Conservation (phyloP, 192 early-diverging fungal species). For the Backusella liffmaniae region DNA sequence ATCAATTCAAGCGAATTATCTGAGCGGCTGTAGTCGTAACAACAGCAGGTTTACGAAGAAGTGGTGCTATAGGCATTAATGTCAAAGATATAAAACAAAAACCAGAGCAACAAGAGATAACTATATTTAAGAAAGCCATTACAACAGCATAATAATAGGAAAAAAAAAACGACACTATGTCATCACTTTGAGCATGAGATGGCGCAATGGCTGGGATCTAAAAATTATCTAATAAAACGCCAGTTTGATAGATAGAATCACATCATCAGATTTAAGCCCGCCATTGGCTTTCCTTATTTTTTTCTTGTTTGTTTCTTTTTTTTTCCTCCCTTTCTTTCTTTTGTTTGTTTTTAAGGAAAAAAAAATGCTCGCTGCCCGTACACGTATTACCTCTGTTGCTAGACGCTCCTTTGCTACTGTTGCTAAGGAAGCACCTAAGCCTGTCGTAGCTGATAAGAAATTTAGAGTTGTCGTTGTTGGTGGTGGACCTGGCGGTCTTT, state of each 20-base stretch:
- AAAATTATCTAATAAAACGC: constrained; percentile 11
- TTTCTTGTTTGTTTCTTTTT: constrained; percentile 11
- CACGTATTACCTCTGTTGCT: constrained; percentile 17
- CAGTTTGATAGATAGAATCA: constrained; percentile 9
- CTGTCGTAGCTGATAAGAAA: constrained; percentile 18
- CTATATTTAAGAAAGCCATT: not conserved
- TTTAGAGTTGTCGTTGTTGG: constrained; percentile 59
- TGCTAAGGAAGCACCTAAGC: constrained; percentile 14
- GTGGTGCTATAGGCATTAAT: too few species aligned
- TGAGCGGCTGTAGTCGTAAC: too few species aligned
- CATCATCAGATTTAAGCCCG: not conserved
- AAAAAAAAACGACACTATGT: not conserved
- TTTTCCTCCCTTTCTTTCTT: not conserved
- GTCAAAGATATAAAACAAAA: not conserved
- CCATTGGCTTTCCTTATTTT: not conserved
- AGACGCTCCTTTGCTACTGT: constrained; percentile 30
- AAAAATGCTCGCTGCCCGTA: constrained; percentile 23
- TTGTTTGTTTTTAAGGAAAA: constrained; percentile 1
- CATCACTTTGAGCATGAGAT: not conserved
- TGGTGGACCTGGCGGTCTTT: constrained; percentile 55
- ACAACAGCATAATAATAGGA: too few species aligned
- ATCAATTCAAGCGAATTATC: too few species aligned
- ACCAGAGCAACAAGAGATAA: not conserved
- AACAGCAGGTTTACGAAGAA: too few species aligned
- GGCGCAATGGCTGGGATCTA: constrained; percentile 3